Percentiles rank a stretch among this genome's conserved stretches.
Evolutionary conservation across 2,329 filamentous ascomycete genomes (phyloP).

Genomic region (Chaetomiaceae sp.): DNA sequence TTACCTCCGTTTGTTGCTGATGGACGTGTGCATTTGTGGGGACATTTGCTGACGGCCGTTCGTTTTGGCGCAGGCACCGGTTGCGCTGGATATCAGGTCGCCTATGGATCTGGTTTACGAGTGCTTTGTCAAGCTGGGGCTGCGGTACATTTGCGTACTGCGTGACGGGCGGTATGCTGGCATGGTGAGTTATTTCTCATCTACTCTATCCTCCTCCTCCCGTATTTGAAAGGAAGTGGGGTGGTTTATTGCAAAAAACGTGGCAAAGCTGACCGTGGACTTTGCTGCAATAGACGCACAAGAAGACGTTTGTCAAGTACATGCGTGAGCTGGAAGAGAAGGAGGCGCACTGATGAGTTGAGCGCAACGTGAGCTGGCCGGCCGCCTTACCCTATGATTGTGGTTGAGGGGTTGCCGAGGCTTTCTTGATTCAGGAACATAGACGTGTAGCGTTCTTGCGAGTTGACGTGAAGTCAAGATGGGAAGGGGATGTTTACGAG

Average conservation of each 20-base stretch:
- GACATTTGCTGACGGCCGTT: no score
- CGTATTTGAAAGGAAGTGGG: background rate
- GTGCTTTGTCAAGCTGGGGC: slow-evolving; percentile 87
- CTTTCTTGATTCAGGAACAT: no score
- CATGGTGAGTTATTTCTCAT: slow-evolving; percentile 54
- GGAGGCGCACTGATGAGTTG: no score
- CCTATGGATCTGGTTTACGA: slow-evolving; percentile 96
- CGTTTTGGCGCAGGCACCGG: slow-evolving; percentile 51
- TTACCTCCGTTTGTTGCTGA: background rate
- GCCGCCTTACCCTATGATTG: no score
- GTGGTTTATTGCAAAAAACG: background rate
- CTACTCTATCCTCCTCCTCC: background rate
- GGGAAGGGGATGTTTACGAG: no score
- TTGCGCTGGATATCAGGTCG: slow-evolving; percentile 80
- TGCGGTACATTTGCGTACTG: slow-evolving; percentile 87
- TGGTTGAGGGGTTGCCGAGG: no score
- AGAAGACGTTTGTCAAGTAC: slow-evolving; percentile 95
- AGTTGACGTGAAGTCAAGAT: no score
- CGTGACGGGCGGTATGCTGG: slow-evolving; percentile 80
- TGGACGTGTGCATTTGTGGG: no score
- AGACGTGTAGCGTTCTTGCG: no score
- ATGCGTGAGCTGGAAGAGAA: slow-evolving; percentile 72
- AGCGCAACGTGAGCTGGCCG: no score
- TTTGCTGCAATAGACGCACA: slow-evolving; percentile 61
- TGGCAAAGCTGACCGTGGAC: background rate